Conservation (phyloP, 441 rosid species). For the Eruca vesicaria region DNA sequence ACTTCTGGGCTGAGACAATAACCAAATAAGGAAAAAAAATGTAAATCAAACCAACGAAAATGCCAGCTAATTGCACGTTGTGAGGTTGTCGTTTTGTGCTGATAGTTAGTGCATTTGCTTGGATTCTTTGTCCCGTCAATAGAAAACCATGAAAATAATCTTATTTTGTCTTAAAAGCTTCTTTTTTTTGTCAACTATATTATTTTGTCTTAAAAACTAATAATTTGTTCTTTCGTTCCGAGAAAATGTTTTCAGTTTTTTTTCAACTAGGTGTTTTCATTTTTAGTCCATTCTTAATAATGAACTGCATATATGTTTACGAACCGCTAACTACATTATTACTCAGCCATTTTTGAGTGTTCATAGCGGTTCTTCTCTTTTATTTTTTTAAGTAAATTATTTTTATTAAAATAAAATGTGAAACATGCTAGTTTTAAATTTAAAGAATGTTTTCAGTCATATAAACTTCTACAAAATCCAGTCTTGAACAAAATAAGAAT, state of each 20-base stretch:
- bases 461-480: too few species aligned
- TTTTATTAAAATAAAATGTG: too few species aligned
- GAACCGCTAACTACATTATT: background rate
- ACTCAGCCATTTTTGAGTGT: background rate
- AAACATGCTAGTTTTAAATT: too few species aligned
- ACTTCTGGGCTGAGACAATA: background rate
- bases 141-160: background rate
- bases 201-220: too few species aligned
- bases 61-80: slow-evolving; percentile 8
- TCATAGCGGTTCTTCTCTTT: background rate
- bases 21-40: background rate
- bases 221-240: background rate
- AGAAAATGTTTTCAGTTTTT: background rate
- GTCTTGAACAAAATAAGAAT: too few species aligned
- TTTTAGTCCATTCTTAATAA: background rate
- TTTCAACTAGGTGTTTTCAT: too few species aligned
- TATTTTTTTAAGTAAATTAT: too few species aligned
- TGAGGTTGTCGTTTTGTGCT: slow-evolving; percentile 16
- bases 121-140: background rate
- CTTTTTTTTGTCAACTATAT: too few species aligned
- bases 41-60: slow-evolving; percentile 3
- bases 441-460: too few species aligned
- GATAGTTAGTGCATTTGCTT: background rate
- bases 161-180: too few species aligned
- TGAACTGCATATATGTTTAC: background rate